Percentiles rank a stretch among this genome's conserved stretches.
These are phyloP conservation scores for Fraxinus baroniana DNA, from an alignment of 305 asterid genomes.

Conservation along the genomic window DNA sequence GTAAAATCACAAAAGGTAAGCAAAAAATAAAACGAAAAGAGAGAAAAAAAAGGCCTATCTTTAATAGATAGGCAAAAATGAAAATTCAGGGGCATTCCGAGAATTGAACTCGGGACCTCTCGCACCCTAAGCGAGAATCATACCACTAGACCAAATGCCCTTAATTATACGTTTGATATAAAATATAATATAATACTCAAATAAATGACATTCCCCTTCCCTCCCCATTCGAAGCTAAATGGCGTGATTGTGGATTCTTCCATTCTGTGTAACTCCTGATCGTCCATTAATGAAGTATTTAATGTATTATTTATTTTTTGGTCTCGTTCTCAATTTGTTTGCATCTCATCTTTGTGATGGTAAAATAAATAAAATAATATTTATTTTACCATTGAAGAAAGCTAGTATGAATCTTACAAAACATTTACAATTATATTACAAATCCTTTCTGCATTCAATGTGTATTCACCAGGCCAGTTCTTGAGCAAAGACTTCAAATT, in stretches of 20 bases:
- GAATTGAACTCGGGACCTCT: slow-evolving; percentile 99
- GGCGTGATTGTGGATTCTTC: neutral
- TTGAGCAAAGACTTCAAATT: neutral
- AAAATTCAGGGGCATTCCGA: slow-evolving; percentile 84
- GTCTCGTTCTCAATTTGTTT: neutral
- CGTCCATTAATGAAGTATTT: neutral
- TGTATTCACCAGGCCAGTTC: neutral
- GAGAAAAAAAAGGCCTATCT: neutral
- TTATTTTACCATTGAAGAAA: neutral
- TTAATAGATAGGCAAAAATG: neutral
- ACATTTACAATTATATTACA: too few relatives aligned
- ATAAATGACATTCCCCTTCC: too few relatives aligned
- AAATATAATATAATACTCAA: too few relatives aligned
- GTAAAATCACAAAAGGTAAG: neutral
- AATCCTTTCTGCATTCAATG: neutral
- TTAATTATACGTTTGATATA: neutral
- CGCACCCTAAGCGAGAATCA: slow-evolving; percentile 99
- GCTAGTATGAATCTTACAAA: neutral
- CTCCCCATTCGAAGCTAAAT: too few relatives aligned
- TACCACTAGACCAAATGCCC: slow-evolving; percentile 99
- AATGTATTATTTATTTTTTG: too few relatives aligned
- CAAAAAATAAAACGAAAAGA: neutral
- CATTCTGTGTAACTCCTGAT: neutral
- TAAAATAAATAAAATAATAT: too few relatives aligned
- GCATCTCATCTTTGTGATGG: neutral